Percentiles rank a stretch among this genome's conserved stretches.
These are phyloP conservation scores for Hypoxylon lenormandii DNA, from an alignment of 495 filamentous ascomycete species.

Conservation along the genomic window DNA sequence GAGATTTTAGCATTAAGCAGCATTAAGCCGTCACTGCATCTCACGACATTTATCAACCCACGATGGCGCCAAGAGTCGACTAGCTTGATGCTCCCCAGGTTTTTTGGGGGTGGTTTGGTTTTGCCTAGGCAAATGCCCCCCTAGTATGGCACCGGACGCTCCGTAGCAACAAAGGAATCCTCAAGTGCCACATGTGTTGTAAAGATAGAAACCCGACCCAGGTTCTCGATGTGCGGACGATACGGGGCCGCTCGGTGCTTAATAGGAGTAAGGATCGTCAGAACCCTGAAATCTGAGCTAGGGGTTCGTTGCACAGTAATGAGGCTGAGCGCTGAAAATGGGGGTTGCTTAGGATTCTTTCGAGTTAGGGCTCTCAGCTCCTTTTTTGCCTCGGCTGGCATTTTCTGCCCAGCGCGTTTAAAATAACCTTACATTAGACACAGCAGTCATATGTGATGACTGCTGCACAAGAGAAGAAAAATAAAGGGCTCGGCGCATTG, in stretches of 20 bases:
- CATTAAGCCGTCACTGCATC: constrained; percentile 4
- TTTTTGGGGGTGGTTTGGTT: background rate
- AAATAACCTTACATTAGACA: background rate
- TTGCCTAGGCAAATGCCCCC: background rate
- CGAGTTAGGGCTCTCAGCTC: constrained; percentile 44
- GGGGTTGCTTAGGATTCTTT: constrained; percentile 11
- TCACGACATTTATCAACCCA: constrained; percentile 1
- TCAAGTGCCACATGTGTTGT: constrained; percentile 22
- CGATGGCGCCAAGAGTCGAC: constrained; percentile 8
- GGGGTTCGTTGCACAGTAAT: constrained; percentile 41
- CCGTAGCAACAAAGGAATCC: constrained; percentile 21
- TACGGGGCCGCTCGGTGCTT: constrained; percentile 41
- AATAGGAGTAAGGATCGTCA: constrained; percentile 46
- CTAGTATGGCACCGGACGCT: constrained; percentile 14
- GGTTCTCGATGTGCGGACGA: constrained; percentile 22
- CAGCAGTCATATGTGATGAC: constrained; percentile 17
- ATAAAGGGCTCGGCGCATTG: constrained; percentile 26
- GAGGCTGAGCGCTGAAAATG: constrained; percentile 48
- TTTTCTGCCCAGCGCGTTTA: constrained; percentile 20
- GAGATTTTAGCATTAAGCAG: constrained; percentile 15
- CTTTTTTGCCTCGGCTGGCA: constrained; percentile 37
- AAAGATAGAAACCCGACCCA: constrained; percentile 30
- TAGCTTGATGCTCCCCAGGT: constrained; percentile 17
- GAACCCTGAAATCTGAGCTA: constrained; percentile 35
- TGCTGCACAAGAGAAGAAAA: constrained; percentile 1